Evolutionary conservation across 345 rosid genomes (phyloP), one percentile per base, ranked within the genome.

Genomic region (Hibiscus mutabilis): DNA sequence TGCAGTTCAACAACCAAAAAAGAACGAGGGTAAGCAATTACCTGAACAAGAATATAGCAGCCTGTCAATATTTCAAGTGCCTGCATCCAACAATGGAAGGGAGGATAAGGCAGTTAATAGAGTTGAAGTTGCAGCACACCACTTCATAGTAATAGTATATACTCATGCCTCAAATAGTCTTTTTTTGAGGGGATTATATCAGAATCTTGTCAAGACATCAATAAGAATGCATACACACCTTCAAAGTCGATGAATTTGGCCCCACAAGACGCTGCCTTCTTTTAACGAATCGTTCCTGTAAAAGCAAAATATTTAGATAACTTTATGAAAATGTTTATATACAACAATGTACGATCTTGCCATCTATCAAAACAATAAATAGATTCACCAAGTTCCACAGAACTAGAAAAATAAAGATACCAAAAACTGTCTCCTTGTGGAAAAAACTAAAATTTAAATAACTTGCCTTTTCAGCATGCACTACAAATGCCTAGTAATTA

Each of bases 1-100:
- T 12, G 25, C 19, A 59, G 22, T 37, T 59, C 9, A 29, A 37
- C 31, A 16, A 68, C 25, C 49, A 47, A 74, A 72, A 69, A 69
- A 70, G 58, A 21, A 56, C 18, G 10, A 56, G 2, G 65, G 63
- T 18, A 35, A 74, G n/a, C 35, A 73, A 68, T 73, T 79, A 89
- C 97, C 92, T 92, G 93, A 73, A 92, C 92, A 61, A 95, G 87
- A 82, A 95, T 95, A 82, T 89, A 95, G 82, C 97, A 95, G 33
- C 92, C 84, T 4, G 97, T 84, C 73, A 90, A 80, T 58, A 95
- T 87, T 79, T 90, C 97, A 77, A 95, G 89, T 63, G 97, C 99
- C 97, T 95, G 90, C 82, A 73, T 22, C 53, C 79, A 79, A 68
- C 15, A 75, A 18, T 35, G 70, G n/a, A 75, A 55, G 53, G 27